Evolutionary conservation across 176 grass and related monocot species (phyloP).

Genomic region (Themeda triandra): DNA sequence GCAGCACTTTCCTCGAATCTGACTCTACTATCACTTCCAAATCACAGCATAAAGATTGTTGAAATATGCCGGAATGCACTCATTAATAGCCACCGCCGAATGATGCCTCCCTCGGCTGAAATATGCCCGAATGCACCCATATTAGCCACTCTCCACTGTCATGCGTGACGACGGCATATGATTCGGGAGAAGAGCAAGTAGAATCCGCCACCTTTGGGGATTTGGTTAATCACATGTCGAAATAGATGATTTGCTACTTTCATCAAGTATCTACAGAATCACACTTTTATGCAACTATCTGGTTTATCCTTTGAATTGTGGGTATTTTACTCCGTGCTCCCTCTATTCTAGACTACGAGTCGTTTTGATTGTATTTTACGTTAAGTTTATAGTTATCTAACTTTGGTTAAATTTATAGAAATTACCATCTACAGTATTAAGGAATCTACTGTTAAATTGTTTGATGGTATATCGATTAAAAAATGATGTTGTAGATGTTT

Average conservation of each 20-base stretch:
- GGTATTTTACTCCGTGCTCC: background rate
- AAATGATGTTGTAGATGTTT: no score
- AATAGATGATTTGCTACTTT: background rate
- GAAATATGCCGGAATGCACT: constrained; percentile 3
- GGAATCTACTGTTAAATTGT: no score
- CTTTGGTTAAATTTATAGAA: background rate
- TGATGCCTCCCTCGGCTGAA: constrained; percentile 43
- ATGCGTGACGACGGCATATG: constrained; percentile 21
- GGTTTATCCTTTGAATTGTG: no score
- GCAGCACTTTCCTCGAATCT: constrained; percentile 22
- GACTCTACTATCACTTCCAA: background rate
- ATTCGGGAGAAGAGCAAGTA: constrained; percentile 7
- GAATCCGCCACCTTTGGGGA: background rate
- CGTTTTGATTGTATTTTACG: background rate
- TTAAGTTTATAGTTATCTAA: background rate
- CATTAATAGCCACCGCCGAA: constrained; percentile 33
- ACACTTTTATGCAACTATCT: no score
- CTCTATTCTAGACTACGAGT: no score
- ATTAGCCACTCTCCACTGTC: background rate
- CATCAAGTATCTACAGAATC: no score
- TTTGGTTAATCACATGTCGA: background rate
- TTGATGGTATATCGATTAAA: no score
- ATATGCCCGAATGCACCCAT: background rate
- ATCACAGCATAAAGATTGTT: background rate
- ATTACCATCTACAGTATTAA: background rate